Percentiles rank a stretch among this genome's conserved stretches.
Conservation (phyloP, 805 yeast species). For the Wickerhamomyces bovis region DNA sequence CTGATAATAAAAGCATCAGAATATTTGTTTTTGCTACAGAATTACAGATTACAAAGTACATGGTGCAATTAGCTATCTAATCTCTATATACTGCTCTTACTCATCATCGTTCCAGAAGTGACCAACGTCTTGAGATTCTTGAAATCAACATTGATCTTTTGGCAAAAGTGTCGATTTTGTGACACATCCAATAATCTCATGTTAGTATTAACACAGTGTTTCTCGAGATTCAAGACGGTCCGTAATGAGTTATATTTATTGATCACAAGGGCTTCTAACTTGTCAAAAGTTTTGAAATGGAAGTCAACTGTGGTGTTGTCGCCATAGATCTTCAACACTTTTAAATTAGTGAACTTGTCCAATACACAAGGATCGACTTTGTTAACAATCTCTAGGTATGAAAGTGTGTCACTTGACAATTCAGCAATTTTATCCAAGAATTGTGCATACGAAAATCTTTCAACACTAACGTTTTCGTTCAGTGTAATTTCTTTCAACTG, state of each 20-base stretch:
- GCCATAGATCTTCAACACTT: constrained; percentile 14
- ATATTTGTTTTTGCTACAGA: too few species aligned
- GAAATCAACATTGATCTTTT: background rate
- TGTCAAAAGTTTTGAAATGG: constrained; percentile 3
- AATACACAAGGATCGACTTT: constrained; percentile 7
- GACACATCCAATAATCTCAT: background rate
- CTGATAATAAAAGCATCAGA: too few species aligned
- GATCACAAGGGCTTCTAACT: constrained; percentile 9
- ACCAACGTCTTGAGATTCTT: background rate
- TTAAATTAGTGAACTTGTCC: constrained; percentile 8
- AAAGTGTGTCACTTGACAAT: constrained; percentile 5
- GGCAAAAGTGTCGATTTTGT: background rate
- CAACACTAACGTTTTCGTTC: constrained; percentile 11
- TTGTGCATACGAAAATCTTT: constrained; percentile 11
- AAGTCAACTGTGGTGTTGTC: constrained; percentile 10
- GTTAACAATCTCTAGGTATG: constrained; percentile 12
- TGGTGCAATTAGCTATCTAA: too few species aligned
- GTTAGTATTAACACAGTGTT: background rate
- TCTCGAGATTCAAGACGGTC: background rate
- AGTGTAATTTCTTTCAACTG: constrained; percentile 11
- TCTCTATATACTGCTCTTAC: too few species aligned
- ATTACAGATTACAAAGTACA: too few species aligned
- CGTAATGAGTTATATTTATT: constrained; percentile 8
- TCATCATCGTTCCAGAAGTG: too few species aligned
- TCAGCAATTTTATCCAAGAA: constrained; percentile 10